These are phyloP conservation scores for Fonsecaea pedrosoi DNA, from an alignment of 2,329 filamentous ascomycete species.

Conservation along the genomic window DNA sequence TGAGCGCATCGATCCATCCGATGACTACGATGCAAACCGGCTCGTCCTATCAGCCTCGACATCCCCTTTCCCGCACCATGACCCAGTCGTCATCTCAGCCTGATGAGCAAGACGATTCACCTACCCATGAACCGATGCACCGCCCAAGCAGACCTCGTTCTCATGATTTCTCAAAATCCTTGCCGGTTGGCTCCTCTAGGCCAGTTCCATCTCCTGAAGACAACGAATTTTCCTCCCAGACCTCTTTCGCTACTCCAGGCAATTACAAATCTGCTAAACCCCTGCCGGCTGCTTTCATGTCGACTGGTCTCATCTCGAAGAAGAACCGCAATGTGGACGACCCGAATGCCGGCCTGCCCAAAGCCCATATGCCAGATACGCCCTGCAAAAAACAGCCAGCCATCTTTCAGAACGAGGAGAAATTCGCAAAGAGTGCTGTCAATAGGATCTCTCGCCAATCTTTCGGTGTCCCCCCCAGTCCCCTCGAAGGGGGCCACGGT, in stretches of 20 bases:
- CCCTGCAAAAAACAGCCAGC: conserved; percentile 87
- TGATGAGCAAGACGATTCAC: conserved; percentile 75
- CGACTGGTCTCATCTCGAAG: conserved; percentile 93
- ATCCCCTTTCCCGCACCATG: conserved; percentile 84
- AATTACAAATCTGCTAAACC: conserved; percentile 79
- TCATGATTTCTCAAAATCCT: conserved; percentile 66
- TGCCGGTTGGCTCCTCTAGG: conserved; percentile 70
- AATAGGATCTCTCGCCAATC: conserved; percentile 71
- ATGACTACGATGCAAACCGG: conserved; percentile 49
- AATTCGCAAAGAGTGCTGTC: conserved; percentile 65
- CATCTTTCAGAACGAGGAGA: conserved; percentile 69
- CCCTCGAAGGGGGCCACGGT: conserved; percentile 71
- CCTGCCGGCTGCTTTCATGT: conserved; percentile 84
- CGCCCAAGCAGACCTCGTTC: conserved; percentile 52
- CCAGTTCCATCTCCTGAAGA: conserved; percentile 52
- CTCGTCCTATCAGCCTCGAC: conserved; percentile 57
- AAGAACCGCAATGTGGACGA: conserved; percentile 84
- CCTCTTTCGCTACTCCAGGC: conserved; percentile 74
- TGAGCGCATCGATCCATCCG: conserved; percentile 61
- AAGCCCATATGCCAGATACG: conserved; percentile 84
- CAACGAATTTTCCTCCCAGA: conserved; percentile 47
- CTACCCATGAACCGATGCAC: conserved; percentile 65
- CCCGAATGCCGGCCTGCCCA: conserved; percentile 60
- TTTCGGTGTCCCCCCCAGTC: conserved; percentile 80
- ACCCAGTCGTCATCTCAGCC: conserved; percentile 86